Conservation (phyloP, 2,329 filamentous ascomycete genomes). For the Lecanicillium sp. region DNA sequence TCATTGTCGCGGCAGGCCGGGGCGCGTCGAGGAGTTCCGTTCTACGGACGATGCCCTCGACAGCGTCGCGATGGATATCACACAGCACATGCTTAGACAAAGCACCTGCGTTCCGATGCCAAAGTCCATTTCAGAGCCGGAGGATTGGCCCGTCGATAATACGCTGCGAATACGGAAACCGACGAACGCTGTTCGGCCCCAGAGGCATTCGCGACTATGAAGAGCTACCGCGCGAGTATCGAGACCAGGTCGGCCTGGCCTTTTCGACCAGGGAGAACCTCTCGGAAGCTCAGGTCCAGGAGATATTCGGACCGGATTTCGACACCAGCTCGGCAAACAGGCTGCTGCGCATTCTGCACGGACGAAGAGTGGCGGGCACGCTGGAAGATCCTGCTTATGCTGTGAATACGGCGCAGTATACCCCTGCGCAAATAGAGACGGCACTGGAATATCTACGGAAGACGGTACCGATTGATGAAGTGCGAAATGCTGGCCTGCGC, state of each 20-base stretch:
- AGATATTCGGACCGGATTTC: conserved; percentile 43
- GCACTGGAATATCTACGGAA: conserved; percentile 49
- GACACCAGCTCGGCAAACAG: conserved; percentile 38
- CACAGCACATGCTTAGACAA: conserved; percentile 2
- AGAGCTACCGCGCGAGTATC: conserved; percentile 48
- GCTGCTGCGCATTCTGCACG: conserved; percentile 51
- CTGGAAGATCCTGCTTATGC: conserved; percentile 48
- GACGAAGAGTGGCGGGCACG: conserved; percentile 54
- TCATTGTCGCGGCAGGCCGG: no score
- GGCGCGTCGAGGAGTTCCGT: no score
- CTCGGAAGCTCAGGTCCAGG: conserved; percentile 33
- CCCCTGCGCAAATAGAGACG: conserved; percentile 29
- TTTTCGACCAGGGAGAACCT: conserved; percentile 46
- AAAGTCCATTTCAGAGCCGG: neutral
- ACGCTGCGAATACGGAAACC: conserved; percentile 13
- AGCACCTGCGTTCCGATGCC: conserved; percentile 3
- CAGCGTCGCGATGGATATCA: conserved; percentile 11
- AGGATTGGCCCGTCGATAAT: neutral
- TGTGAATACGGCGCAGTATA: conserved; percentile 37
- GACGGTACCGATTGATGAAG: conserved; percentile 48
- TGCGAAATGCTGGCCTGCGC: conserved; percentile 50
- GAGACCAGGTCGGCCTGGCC: conserved; percentile 43
- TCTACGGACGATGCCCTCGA: no score
- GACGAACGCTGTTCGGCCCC: conserved; percentile 26
- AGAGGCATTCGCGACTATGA: conserved; percentile 43